Percentiles rank a stretch among this genome's conserved stretches.
phyloP scores from a whole-genome alignment of 169 alveolate genomes.

The Cryptosporidium tyzzeri region DNA sequence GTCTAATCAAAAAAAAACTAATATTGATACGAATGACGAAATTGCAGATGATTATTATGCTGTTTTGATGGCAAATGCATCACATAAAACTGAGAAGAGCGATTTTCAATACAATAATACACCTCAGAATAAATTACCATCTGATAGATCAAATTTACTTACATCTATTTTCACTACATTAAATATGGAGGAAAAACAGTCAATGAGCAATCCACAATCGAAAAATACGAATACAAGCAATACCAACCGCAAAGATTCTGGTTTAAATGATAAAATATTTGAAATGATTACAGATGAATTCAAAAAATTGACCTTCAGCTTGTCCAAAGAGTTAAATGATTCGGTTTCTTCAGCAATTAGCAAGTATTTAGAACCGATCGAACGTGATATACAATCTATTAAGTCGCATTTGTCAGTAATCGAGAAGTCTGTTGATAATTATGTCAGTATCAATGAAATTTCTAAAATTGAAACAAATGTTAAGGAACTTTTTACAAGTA shows the following conservation, averaged over 20 bases:
- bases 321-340: neutral
- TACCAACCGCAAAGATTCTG: neutral
- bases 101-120: neutral
- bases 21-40: constrained; percentile 11
- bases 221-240: neutral
- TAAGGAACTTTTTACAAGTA: neutral
- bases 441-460: neutral
- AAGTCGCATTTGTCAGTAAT: constrained; percentile 1
- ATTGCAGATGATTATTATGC: constrained; percentile 55
- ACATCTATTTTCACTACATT: constrained; percentile 40
- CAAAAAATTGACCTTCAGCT: neutral
- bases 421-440: neutral
- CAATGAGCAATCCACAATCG: neutral
- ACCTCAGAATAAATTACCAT: neutral
- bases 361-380: neutral
- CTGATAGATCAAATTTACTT: constrained; percentile 45
- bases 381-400: constrained; percentile 13
- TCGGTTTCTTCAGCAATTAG: constrained; percentile 4
- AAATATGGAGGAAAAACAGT: constrained; percentile 3
- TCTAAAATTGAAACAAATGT: constrained; percentile 16
- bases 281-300: constrained; percentile 16
- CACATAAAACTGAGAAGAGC: constrained; percentile 5
- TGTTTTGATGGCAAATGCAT: constrained; percentile 14
- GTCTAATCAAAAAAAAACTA: neutral
- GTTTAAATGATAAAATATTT: neutral